phyloP scores from a whole-genome alignment of 805 yeast genomes.

The Scheffersomyces spartinae region DNA sequence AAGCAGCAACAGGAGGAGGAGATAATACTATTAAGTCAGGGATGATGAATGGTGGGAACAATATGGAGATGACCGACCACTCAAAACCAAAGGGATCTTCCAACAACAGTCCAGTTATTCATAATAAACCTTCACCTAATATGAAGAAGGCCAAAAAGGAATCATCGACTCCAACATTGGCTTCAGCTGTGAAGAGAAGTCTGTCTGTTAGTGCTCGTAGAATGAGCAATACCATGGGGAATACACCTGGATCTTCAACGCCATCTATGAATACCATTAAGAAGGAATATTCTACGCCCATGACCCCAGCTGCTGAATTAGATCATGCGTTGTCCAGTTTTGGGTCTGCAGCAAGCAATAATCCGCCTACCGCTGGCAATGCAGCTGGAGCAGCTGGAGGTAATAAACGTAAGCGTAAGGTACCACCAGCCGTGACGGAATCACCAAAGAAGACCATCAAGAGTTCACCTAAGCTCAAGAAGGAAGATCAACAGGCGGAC shows the following conservation, averaged over 20 bases:
- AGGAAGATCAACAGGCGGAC: conserved; percentile 9
- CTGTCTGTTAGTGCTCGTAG: no score
- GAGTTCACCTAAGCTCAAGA: conserved; percentile 10
- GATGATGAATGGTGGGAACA: no score
- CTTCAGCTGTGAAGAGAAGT: no score
- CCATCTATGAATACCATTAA: conserved; percentile 8
- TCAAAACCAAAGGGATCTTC: no score
- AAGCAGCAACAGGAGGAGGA: no score
- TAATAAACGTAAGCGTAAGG: conserved; percentile 13
- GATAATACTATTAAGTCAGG: no score
- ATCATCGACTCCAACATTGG: no score
- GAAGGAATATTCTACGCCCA: conserved; percentile 26
- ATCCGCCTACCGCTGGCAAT: conserved; percentile 18
- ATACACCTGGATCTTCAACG: no score
- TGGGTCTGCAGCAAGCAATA: conserved; percentile 9
- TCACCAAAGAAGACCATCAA: conserved; percentile 12
- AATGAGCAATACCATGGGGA: no score
- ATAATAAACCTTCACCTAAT: conserved; percentile 24
- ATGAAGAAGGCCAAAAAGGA: conserved; percentile 23
- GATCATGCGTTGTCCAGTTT: no score
- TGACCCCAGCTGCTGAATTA: conserved; percentile 30
- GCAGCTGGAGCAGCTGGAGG: conserved; percentile 24
- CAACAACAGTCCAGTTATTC: conserved; percentile 20
- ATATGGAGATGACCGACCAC: no score
- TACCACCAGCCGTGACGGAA: conserved; percentile 4